Conservation (phyloP, 768 basidiomycete genomes). For the Russula ochroleuca region DNA sequence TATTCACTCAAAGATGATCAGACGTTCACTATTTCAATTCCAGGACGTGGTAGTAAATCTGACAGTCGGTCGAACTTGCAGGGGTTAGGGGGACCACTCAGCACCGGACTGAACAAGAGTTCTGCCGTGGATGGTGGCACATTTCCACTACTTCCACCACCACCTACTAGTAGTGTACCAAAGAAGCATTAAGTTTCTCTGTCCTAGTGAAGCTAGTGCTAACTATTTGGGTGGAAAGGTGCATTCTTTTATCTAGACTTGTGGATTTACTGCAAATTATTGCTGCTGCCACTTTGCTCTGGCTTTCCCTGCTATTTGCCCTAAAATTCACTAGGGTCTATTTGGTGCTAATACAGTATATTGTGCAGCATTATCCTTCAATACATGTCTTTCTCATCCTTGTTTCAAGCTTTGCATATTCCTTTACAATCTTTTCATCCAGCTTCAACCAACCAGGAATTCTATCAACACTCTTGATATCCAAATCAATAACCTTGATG, state of each 20-base stretch:
- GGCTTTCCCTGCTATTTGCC: too few species aligned
- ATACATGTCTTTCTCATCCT: constrained; percentile 16
- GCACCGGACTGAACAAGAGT: constrained; percentile 17
- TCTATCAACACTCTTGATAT: constrained; percentile 66
- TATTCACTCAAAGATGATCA: constrained; percentile 93
- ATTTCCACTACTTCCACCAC: constrained; percentile 79
- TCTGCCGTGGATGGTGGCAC: constrained; percentile 35
- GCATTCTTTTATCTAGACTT: not conserved
- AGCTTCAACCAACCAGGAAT: constrained; percentile 67
- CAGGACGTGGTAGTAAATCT: constrained; percentile 56
- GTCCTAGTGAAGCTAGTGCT: not conserved
- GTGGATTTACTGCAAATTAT: not conserved
- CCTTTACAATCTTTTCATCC: constrained; percentile 60
- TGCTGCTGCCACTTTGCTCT: not conserved
- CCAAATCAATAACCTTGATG: constrained; percentile 80
- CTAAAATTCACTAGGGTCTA: not conserved
- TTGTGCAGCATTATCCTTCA: not conserved
- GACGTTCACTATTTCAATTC: constrained; percentile 88
- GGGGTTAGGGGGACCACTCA: constrained; percentile 24
- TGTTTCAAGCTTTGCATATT: constrained; percentile 35
- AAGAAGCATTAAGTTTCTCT: constrained; percentile 39
- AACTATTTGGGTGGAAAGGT: not conserved
- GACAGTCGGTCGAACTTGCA: constrained; percentile 36
- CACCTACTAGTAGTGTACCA: constrained; percentile 53
- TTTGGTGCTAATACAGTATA: not conserved